Conservation (phyloP, 345 rosid genomes). For the Eutrema heterophyllum region DNA sequence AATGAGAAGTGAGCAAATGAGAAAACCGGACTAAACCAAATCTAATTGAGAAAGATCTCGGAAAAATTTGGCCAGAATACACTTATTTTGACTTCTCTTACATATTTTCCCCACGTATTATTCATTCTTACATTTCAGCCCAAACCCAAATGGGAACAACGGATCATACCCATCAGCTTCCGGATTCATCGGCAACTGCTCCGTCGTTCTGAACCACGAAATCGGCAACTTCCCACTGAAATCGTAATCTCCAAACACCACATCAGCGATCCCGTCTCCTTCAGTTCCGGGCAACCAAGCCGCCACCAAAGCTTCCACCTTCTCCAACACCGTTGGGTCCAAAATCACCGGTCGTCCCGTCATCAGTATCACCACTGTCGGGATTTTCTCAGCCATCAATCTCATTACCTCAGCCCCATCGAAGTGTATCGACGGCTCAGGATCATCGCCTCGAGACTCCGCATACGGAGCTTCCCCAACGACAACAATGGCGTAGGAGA, state of each 20-base stretch:
- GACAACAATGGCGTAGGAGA: constrained; percentile 58
- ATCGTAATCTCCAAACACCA: constrained; percentile 22
- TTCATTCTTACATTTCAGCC: neutral
- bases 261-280: constrained; percentile 19
- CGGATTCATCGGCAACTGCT: constrained; percentile 45
- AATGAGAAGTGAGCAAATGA: neutral
- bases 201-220: constrained; percentile 11
- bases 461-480: constrained; percentile 81
- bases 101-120: neutral
- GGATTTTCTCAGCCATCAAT: constrained; percentile 47
- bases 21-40: neutral
- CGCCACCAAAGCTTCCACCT: constrained; percentile 55
- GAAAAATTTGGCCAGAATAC: neutral
- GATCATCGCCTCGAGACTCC: constrained; percentile 51
- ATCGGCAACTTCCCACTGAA: constrained; percentile 16
- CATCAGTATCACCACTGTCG: constrained; percentile 54
- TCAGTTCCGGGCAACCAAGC: constrained; percentile 24
- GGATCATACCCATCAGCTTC: constrained; percentile 45
- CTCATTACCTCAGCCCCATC: constrained; percentile 46
- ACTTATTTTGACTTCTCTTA: neutral
- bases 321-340: constrained; percentile 45
- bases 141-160: constrained; percentile 17
- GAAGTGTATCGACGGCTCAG: constrained; percentile 50
- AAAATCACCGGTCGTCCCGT: constrained; percentile 71
- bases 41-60: neutral